phyloP scores from a whole-genome alignment of 2,329 filamentous ascomycete genomes.

The Penicillium rolfsii region DNA sequence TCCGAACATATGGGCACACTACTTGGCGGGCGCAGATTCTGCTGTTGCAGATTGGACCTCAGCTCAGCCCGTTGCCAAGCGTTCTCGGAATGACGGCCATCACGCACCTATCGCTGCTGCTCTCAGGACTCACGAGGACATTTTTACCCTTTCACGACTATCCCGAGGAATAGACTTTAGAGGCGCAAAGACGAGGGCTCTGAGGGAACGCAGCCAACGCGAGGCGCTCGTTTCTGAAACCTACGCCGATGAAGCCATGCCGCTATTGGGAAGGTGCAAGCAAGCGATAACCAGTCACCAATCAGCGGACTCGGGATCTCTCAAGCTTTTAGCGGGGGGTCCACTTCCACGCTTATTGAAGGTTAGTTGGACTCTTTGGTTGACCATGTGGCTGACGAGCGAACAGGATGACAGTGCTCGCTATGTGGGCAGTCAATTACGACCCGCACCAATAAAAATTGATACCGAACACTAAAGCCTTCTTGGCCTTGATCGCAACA shows the following conservation, averaged over 20 bases:
- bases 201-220: neutral
- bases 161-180: slow-evolving; percentile 5
- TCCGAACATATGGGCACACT: neutral
- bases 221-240: neutral
- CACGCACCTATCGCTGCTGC: neutral
- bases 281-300: slow-evolving; percentile 2
- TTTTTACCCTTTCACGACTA: neutral
- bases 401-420: slow-evolving; percentile 1
- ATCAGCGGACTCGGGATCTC: neutral
- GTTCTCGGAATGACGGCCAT: neutral
- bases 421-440: neutral
- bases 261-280: slow-evolving; percentile 10
- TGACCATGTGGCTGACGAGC: slow-evolving; percentile 4
- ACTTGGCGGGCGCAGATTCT: neutral
- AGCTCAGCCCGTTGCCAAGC: neutral
- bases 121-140: neutral
- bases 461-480: neutral
- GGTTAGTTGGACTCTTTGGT: neutral
- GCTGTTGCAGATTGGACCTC: neutral
- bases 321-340: slow-evolving; percentile 14
- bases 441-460: neutral
- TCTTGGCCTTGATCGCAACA: neutral
- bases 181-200: neutral
- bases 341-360: neutral
- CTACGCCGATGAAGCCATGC: neutral